Evolutionary conservation across 2,329 filamentous ascomycete genomes (phyloP), one percentile per base, ranked within the genome.

Genomic region (Fusarium albidum): DNA sequence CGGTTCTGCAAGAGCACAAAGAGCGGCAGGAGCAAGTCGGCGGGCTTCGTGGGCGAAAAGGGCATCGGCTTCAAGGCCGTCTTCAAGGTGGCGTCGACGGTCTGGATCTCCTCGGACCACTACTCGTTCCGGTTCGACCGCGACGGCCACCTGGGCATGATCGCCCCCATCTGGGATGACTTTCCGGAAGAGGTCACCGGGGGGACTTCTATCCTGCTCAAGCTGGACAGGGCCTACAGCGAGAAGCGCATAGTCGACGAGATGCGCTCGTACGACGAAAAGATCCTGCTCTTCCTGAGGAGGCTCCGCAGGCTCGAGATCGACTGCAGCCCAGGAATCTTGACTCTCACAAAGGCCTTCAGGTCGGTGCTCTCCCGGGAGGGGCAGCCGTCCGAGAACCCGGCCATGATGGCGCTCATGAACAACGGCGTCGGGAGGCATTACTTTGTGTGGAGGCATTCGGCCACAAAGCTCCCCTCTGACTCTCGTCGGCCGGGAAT

Each of bases 51-150:
- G 21, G 71, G 71, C 8, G 70, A 72, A 35, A 73, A 73, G 45
- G 71, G 71, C 25, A 71, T 73, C 28, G 71, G 71, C 9, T 73
- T 73, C 68, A 73, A 73, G 51, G 61, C 69, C 1, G 69, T 71
- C 5, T 73, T 73, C 57, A 69, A 64, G 17, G 68, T 69, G 1
- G 66, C 71, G 2, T 45, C 62, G 14, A 42, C 45, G 1, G 71
- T 74, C 13, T 69, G 57, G 44, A 69, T 74, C 18, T 52, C 51
- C 6, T 72, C 67, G 14, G 63, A 67, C 8, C 32, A 66, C 26
- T 72, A 65, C 50, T 42, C 53, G 4, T 75, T 74, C 66, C 63
- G 64, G 17, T 70, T 75, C 44, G 70, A 74, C 35, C 64, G 63
- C 11, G 50, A 57, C 13, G 48, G 52, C 9, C 42, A 39, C 11